A percentile compares a stretch with the other conserved stretches of the same genome.
Evolutionary conservation across 352 stramenopile species (phyloP).

Genomic region (Phytopythium vexans): DNA sequence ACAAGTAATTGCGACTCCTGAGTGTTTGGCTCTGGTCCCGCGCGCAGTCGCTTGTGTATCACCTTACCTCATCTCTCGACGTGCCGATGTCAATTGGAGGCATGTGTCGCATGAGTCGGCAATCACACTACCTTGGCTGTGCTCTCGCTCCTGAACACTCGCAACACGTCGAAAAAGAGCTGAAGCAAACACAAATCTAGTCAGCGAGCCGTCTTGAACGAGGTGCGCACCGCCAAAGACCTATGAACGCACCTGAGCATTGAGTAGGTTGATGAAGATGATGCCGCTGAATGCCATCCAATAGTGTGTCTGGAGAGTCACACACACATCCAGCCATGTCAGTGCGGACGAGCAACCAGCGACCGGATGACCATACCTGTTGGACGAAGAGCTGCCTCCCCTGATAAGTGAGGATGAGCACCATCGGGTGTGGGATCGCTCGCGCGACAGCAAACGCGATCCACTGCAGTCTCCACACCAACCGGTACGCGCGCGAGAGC

Average conservation of each 20-base stretch:
- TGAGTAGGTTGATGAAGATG: slow-evolving; percentile 71
- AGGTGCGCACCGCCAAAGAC: not conserved
- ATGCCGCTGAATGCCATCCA: slow-evolving; percentile 74
- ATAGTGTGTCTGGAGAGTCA: slow-evolving; percentile 40
- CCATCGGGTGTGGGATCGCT: slow-evolving; percentile 36
- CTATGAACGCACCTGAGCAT: slow-evolving; percentile 35
- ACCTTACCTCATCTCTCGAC: no score
- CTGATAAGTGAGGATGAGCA: slow-evolving; percentile 48
- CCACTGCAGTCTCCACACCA: slow-evolving; percentile 65
- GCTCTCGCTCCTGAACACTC: slow-evolving; percentile 48
- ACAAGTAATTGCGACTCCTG: no score
- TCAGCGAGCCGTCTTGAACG: not conserved
- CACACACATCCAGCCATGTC: not conserved
- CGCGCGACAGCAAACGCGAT: slow-evolving; percentile 38
- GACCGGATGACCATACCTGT: slow-evolving; percentile 19
- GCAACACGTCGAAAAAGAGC: slow-evolving; percentile 52
- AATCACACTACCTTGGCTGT: slow-evolving; percentile 5
- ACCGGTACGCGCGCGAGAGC: slow-evolving; percentile 23
- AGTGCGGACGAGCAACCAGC: not conserved
- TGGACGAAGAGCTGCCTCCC: slow-evolving; percentile 34
- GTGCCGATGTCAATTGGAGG: no score
- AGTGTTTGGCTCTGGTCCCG: no score
- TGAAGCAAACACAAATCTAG: not conserved
- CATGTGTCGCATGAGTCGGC: slow-evolving; percentile 1
- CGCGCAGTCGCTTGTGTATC: no score